phyloP scores from a whole-genome alignment of 1,284 basidiomycete genomes.

The Ceratobasidium sp. region DNA sequence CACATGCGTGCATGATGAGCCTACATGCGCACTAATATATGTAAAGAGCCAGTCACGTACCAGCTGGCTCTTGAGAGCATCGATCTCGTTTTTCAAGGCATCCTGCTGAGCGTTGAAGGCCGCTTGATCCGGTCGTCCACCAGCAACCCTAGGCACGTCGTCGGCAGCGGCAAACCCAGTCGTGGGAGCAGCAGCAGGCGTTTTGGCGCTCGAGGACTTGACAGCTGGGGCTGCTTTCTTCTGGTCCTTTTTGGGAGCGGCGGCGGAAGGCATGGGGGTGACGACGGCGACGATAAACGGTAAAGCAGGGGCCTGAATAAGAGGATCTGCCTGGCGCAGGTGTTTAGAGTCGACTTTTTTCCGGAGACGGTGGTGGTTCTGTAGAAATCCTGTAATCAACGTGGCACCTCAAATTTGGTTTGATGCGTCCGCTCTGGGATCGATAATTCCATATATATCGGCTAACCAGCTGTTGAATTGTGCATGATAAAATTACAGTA shows the following conservation, averaged over 20 bases:
- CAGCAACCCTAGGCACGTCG: conserved; percentile 54
- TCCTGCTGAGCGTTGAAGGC: conserved; percentile 86
- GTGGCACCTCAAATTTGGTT: conserved; percentile 39
- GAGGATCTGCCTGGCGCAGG: conserved; percentile 25
- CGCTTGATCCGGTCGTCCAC: conserved; percentile 82
- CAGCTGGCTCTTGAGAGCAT: conserved; percentile 78
- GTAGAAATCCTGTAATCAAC: conserved; percentile 40
- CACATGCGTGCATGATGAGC: conserved; percentile 12
- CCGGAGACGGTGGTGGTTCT: conserved; percentile 30
- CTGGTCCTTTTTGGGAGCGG: conserved; percentile 43
- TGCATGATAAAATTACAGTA: conserved; percentile 44
- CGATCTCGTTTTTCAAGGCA: conserved; percentile 83
- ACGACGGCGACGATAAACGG: conserved; percentile 41
- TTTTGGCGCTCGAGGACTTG: conserved; percentile 41
- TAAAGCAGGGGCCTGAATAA: conserved; percentile 15
- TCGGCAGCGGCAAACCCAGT: conserved; percentile 58
- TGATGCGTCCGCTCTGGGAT: background rate
- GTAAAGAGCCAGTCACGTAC: conserved; percentile 63
- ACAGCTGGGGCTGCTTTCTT: conserved; percentile 39
- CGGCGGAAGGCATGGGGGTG: conserved; percentile 38
- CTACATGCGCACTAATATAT: conserved; percentile 13
- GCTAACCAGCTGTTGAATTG: no score
- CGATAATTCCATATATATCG: conserved; percentile 20
- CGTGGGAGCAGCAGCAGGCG: conserved; percentile 56
- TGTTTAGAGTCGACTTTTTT: conserved; percentile 31